Base-by-base conservation (phyloP, 1,284 basidiomycete species). In the Mycena citricolor region DNA sequence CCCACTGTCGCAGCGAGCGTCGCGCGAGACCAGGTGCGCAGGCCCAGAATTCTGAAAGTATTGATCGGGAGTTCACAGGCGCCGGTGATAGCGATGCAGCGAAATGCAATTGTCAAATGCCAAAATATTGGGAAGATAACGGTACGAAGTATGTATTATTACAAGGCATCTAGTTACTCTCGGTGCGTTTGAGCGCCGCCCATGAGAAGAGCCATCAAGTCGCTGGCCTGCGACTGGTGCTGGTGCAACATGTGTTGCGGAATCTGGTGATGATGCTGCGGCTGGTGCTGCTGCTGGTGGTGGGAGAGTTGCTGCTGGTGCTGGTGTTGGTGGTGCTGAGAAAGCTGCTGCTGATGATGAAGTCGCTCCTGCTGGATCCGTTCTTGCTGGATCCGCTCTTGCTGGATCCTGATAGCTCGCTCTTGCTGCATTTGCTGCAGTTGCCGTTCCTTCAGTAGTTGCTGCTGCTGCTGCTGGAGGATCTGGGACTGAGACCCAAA, bases 121-220 rank as follows among this genome's bases (percentile, higher is more conserved):
- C n/a, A n/a, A n/a, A 50, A 51, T 42, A 39, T 37, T 29, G 21
- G 14, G n/a, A 31, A 46, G 45, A 13, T 41, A 41, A 20, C 25
- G 36, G 29, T 42, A 28, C 28, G 51, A 40, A n/a, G n/a, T n/a
- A n/a, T n/a, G n/a, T n/a, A n/a, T n/a, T n/a, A n/a, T n/a, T n/a
- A n/a, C n/a, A n/a, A n/a, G n/a, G n/a, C n/a, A n/a, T n/a, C n/a
- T n/a, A n/a, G n/a, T 76, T 67, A 86, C 53, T 86, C 83, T 63
- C 83, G 70, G 64, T 68, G 73, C 49, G 66, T 58, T 40, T 39
- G 36, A 24, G 48, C 46, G 17, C 81, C 82, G 42, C 82, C 82
- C 85, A 89, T 83, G 52, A 89, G 72, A 49, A 89, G 71, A 31
- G 86, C 80, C 80, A 89, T 88, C 53, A 89, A 64, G 59, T 89